These are phyloP conservation scores for Gossypium rotundifolium DNA, from an alignment of 345 rosid genomes.

Conservation along the genomic window DNA sequence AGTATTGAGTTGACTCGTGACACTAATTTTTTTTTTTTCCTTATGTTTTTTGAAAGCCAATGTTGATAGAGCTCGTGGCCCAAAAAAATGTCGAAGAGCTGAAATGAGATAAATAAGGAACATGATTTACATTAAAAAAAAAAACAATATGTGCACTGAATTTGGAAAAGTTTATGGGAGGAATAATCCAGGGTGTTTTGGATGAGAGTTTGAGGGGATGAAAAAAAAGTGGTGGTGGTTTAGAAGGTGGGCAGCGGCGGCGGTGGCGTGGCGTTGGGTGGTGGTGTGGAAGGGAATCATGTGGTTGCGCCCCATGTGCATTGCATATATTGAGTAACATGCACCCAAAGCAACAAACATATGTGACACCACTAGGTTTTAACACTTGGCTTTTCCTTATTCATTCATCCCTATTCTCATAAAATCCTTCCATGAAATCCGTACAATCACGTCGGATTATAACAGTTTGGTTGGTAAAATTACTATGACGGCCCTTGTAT, in stretches of 20 bases:
- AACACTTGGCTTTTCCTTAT: neutral
- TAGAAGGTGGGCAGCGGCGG: neutral
- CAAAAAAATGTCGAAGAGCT: neutral
- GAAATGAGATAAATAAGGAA: neutral
- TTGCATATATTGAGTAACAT: neutral
- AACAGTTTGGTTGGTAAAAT: too few relatives aligned
- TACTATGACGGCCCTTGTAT: too few relatives aligned
- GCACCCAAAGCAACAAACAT: neutral
- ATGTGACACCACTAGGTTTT: neutral
- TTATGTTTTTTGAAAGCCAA: neutral
- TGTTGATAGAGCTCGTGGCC: neutral
- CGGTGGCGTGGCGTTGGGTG: neutral
- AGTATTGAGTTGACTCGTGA: too few relatives aligned
- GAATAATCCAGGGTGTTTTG: constrained; percentile 3
- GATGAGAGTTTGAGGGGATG: neutral
- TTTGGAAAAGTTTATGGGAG: neutral
- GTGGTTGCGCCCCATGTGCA: constrained; percentile 1
- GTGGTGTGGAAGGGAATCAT: neutral
- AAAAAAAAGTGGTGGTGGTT: neutral
- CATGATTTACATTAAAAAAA: neutral
- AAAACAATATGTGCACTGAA: neutral
- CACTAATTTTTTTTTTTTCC: too few relatives aligned
- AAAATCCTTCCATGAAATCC: too few relatives aligned
- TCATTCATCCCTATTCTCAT: neutral
- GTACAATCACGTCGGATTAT: too few relatives aligned